Base-by-base conservation (phyloP, 2,329 filamentous ascomycete genomes). In the Lachnellula subtilissima region DNA sequence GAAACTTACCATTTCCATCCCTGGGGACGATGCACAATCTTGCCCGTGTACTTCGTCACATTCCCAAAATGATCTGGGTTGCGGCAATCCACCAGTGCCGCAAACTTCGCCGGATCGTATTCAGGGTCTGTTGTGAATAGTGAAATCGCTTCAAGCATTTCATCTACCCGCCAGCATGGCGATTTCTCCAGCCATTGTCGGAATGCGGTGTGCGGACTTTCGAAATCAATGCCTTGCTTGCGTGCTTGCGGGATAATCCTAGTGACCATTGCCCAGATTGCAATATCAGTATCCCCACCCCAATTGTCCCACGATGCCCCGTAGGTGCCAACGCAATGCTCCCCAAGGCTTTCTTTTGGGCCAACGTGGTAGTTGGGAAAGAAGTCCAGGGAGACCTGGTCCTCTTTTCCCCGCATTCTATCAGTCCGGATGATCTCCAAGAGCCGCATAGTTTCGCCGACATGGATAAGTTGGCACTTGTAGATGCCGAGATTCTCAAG, bases 281-380 rank as follows among this genome's bases (percentile, higher is more conserved):
- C 63, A 5, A 63, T 48, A 25, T 53, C 37, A 9, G 53, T 58
- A 36, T 62, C 54, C 2, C 47, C 48, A 5, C 63, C 57, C 32
- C 47, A 58, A 46, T 68, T 67, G 40, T 69, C 64, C 67, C 67
- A 69, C 4, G 61, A 61, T 4, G 59, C 62, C 12, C 65, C 66
- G 54, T 65, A 69, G 2, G 52, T 42, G 1, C 63, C 62, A 14
- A 48, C 42, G 3, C 19, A 35, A 22, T 50, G 60, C 5, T 47
- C 50, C 4, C 47, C 52, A 6, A 50, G 23, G 6, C 23, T 23
- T 5, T 53, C 25, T 5, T 47, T 36, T 2, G 64, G 61, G 2
- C 66, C 65, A 4, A 52, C 12, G 42, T 68, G 65, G 40, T 59
- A 67, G 39, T 59, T 64, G 2, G 67, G 66, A 48, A 55, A 68